phyloP scores from a whole-genome alignment of 2,329 filamentous ascomycete genomes.

The Verticillium longisporum region DNA sequence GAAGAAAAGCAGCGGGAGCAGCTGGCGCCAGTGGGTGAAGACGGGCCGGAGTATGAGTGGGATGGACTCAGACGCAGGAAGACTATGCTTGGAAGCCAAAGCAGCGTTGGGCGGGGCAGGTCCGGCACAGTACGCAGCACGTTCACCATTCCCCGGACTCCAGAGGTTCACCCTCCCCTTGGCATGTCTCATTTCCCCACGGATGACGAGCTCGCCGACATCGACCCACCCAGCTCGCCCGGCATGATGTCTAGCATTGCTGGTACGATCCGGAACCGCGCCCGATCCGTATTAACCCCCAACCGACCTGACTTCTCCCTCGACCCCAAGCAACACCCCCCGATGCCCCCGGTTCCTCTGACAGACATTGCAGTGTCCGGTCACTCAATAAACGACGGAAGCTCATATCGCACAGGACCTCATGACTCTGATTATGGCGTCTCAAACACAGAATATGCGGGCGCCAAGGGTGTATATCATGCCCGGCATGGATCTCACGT shows the following conservation, averaged over 20 bases:
- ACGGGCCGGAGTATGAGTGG: constrained; percentile 73
- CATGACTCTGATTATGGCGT: constrained; percentile 30
- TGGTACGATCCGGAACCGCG: constrained; percentile 45
- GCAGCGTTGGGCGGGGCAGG: constrained; percentile 7
- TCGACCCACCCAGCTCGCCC: constrained; percentile 39
- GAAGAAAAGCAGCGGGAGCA: constrained; percentile 68
- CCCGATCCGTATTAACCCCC: constrained; percentile 31
- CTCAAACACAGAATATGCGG: constrained; percentile 38
- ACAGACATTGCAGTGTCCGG: constrained; percentile 51
- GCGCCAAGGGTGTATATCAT: constrained; percentile 31
- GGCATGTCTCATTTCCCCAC: constrained; percentile 82
- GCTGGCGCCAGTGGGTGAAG: constrained; percentile 70
- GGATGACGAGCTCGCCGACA: constrained; percentile 53
- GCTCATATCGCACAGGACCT: constrained; percentile 17
- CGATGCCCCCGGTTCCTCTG: constrained; percentile 55
- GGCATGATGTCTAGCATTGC: constrained; percentile 48
- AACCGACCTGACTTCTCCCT: constrained; percentile 31
- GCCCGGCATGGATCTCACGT: constrained; percentile 28
- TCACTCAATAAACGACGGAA: constrained; percentile 33
- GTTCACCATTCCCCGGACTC: constrained; percentile 18
- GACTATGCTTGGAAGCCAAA: constrained; percentile 39
- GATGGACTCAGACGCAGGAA: constrained; percentile 77
- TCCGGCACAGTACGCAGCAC: constrained; percentile 1
- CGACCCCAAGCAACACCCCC: constrained; percentile 38
- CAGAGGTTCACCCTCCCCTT: constrained; percentile 61